These are phyloP conservation scores for Hymenoscyphus albidus DNA, from an alignment of 2,329 filamentous ascomycete species.

Conservation along the genomic window DNA sequence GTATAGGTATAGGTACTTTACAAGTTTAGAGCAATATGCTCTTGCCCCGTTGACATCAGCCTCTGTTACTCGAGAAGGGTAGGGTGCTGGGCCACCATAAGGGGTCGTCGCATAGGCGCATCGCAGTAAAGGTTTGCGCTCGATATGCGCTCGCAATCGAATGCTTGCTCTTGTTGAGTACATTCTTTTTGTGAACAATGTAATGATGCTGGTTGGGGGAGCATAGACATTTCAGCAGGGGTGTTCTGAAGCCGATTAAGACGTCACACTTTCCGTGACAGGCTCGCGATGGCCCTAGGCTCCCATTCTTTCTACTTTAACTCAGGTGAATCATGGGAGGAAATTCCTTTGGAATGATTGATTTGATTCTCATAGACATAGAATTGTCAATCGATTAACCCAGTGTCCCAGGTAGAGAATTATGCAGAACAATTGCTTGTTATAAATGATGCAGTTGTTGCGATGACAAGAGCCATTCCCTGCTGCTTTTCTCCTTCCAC, in stretches of 20 bases:
- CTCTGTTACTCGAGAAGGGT: slow-evolving; percentile 32
- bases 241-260: slow-evolving; percentile 18
- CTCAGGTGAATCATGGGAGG: too few species aligned
- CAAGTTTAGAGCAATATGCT: slow-evolving; percentile 35
- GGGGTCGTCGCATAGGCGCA: slow-evolving; percentile 33
- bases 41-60: slow-evolving; percentile 34
- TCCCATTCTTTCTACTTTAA: too few species aligned
- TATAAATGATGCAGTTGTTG: too few species aligned
- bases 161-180: slow-evolving; percentile 25
- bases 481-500: background rate
- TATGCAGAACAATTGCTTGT: background rate
- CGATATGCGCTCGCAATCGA: slow-evolving; percentile 23
- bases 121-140: slow-evolving; percentile 13
- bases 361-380: too few species aligned
- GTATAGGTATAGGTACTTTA: slow-evolving; percentile 28
- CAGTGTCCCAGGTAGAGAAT: too few species aligned
- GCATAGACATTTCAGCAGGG: slow-evolving; percentile 17
- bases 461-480: too few species aligned
- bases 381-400: too few species aligned
- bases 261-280: slow-evolving; percentile 11
- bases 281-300: too few species aligned
- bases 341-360: too few species aligned
- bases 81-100: slow-evolving; percentile 33
- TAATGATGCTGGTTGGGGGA: background rate
- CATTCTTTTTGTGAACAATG: slow-evolving; percentile 23